phyloP scores from a whole-genome alignment of 2,329 filamentous ascomycete genomes.

The Bertia moriformis region DNA sequence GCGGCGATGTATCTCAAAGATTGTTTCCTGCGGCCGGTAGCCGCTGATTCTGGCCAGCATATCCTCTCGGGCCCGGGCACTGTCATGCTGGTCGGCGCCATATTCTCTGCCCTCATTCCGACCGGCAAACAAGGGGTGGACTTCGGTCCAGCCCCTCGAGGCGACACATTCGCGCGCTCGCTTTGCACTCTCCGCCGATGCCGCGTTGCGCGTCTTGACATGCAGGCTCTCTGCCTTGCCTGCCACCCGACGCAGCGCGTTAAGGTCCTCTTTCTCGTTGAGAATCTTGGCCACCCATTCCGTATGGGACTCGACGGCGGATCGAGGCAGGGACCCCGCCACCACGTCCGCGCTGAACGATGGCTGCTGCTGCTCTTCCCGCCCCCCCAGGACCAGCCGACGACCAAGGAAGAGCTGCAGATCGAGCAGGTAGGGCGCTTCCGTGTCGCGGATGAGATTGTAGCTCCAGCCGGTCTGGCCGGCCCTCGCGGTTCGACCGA shows the following conservation, averaged over 20 bases:
- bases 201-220: conserved; percentile 73
- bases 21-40: conserved; percentile 79
- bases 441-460: conserved; percentile 74
- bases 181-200: conserved; percentile 80
- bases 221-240: conserved; percentile 88
- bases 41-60: conserved; percentile 82
- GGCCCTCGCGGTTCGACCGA: conserved; percentile 87
- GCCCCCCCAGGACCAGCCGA: conserved; percentile 56
- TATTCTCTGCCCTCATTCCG: too few species aligned
- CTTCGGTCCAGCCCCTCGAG: conserved; percentile 56
- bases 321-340: conserved; percentile 61
- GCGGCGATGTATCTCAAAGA: conserved; percentile 81
- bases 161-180: conserved; percentile 65
- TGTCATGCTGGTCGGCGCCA: too few species aligned
- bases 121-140: conserved; percentile 69
- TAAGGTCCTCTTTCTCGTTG: conserved; percentile 61
- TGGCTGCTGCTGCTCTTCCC: conserved; percentile 21
- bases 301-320: conserved; percentile 57
- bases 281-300: conserved; percentile 77
- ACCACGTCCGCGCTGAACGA: conserved; percentile 75
- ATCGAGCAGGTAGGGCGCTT: conserved; percentile 84
- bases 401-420: conserved; percentile 88
- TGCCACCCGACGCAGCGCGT: conserved; percentile 56
- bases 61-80: conserved; percentile 60
- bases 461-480: conserved; percentile 90